Percentiles rank a stretch among this genome's conserved stretches.
Evolutionary conservation across 176 grass and related monocot genomes (phyloP).

Genomic region (maize (Zea mays)): Zm-B73-REFERENCE-NAM-5.0 NC_050096.1:35696001-35696500

Average conservation of each 20-base stretch:
- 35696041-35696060: constrained; percentile 66
- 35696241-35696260: constrained; percentile 17
- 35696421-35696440: background rate
- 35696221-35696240: background rate
- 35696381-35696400: constrained; percentile 19
- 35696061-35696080: constrained; percentile 97
- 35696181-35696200: background rate
- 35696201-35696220: too few species aligned
- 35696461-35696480: constrained; percentile 43
- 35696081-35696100: constrained; percentile 56
- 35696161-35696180: background rate
- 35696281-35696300: too few species aligned
- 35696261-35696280: too few species aligned
- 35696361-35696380: background rate
- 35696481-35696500: constrained; percentile 36
- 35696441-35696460: constrained; percentile 31
- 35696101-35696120: constrained; percentile 73
- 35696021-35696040: constrained; percentile 98
- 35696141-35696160: background rate
- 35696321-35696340: too few species aligned
- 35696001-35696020: constrained; percentile 79
- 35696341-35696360: too few species aligned
- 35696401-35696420: background rate
- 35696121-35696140: constrained; percentile 61
- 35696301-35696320: too few species aligned